These are phyloP conservation scores for Stenogyne calaminthoides DNA, from an alignment of 305 asterid genomes.

Conservation along the genomic window DNA sequence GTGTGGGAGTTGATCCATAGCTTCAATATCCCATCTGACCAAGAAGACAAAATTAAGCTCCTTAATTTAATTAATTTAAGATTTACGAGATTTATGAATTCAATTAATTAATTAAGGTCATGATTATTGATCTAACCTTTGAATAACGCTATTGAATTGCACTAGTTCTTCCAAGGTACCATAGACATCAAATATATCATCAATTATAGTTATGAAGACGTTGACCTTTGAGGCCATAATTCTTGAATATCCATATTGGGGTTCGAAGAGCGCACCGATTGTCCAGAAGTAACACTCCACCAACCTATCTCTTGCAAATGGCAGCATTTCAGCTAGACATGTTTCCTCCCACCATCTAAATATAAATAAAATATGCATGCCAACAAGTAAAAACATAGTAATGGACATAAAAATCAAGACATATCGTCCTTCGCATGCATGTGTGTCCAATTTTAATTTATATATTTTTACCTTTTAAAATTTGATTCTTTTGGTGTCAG, in stretches of 20 bases:
- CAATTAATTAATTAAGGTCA: background rate
- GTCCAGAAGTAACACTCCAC: background rate
- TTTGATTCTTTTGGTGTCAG: no score
- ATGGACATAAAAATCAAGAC: no score
- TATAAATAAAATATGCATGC: background rate
- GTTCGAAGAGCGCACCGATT: background rate
- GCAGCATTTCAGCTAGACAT: background rate
- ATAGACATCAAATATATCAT: constrained; percentile 12
- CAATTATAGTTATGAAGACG: background rate
- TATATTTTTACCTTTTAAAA: no score
- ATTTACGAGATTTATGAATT: background rate
- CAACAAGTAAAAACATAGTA: background rate
- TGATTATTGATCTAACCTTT: background rate
- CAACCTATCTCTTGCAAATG: constrained; percentile 1
- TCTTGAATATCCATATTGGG: background rate
- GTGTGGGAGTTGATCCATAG: background rate
- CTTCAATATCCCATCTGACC: background rate
- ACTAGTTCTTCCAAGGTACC: background rate
- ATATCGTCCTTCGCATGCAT: no score
- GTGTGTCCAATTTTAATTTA: no score
- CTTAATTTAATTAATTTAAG: background rate
- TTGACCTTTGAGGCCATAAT: constrained; percentile 8
- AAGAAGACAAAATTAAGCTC: background rate
- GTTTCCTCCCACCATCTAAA: background rate
- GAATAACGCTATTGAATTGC: background rate